A percentile compares a stretch with the other conserved stretches of the same genome.
phyloP scores from a whole-genome alignment of 345 rosid genomes.

The Eutrema japonicum region DNA sequence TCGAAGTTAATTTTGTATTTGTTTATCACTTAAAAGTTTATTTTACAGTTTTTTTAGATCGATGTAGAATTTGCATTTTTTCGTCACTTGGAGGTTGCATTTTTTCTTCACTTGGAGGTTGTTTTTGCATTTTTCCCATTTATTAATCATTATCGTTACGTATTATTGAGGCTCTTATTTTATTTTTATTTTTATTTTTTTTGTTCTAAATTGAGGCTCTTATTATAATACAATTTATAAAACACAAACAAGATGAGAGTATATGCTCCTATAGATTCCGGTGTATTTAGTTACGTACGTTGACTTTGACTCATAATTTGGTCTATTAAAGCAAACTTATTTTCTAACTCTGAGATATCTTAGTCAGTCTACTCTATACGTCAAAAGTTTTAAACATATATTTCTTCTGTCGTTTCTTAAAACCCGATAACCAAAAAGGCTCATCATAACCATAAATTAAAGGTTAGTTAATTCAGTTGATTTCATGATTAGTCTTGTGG shows the following conservation, averaged over 20 bases:
- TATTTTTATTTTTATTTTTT: no score
- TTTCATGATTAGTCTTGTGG: background rate
- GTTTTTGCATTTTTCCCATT: no score
- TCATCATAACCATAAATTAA: background rate
- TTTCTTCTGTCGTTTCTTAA: slow-evolving; percentile 26
- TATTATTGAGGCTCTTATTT: slow-evolving; percentile 28
- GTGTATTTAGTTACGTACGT: slow-evolving; percentile 14
- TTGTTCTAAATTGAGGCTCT: slow-evolving; percentile 26
- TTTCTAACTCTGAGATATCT: slow-evolving; percentile 31
- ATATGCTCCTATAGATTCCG: slow-evolving; percentile 33
- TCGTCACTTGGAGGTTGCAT: no score
- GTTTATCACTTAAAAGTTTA: no score
- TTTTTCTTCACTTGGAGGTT: no score
- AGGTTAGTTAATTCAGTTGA: slow-evolving; percentile 30
- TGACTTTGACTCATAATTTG: slow-evolving; percentile 34
- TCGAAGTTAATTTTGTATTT: no score
- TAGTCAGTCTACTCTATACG: background rate
- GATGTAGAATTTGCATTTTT: no score
- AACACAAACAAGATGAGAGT: slow-evolving; percentile 33
- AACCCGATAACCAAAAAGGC: slow-evolving; percentile 4
- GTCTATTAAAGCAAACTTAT: slow-evolving; percentile 25
- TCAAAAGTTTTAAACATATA: slow-evolving; percentile 14
- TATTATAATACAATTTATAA: slow-evolving; percentile 24
- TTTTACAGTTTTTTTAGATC: no score
- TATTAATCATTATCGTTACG: background rate